These are phyloP conservation scores for Actinomortierella wolfii DNA, from an alignment of 371 early-diverging fungal genomes.

Conservation along the genomic window DNA sequence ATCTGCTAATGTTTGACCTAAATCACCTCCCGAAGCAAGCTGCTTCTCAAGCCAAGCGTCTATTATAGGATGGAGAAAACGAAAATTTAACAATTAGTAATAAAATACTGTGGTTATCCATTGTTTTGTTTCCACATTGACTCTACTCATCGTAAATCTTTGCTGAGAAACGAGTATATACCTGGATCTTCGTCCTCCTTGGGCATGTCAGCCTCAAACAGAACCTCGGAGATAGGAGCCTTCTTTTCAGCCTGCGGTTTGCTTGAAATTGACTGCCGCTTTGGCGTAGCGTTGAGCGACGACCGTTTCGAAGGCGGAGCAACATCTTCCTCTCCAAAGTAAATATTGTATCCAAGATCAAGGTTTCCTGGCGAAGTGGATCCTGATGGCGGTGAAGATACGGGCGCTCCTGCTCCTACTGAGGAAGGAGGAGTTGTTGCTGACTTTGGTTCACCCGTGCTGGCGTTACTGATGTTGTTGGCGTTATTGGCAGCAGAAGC, in stretches of 20 bases:
- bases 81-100: neutral
- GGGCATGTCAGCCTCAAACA: constrained; percentile 45
- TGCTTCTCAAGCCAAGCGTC: constrained; percentile 47
- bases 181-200: constrained; percentile 45
- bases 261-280: neutral
- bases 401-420: no score
- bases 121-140: neutral
- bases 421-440: no score
- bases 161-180: constrained; percentile 1
- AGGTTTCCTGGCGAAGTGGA: neutral
- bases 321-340: constrained; percentile 39
- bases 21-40: constrained; percentile 18
- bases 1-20: neutral
- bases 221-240: constrained; percentile 15
- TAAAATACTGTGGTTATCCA: neutral
- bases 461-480: no score
- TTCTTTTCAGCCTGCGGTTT: constrained; percentile 8
- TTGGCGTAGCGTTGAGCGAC: neutral
- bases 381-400: no score
- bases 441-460: no score
- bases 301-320: constrained; percentile 22
- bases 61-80: constrained; percentile 5
- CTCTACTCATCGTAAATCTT: neutral
- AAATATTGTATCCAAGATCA: constrained; percentile 40
- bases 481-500: constrained; percentile 7